Evolutionary conservation across 2,329 filamentous ascomycete species (phyloP), one percentile per base, ranked within the genome.

Genomic region (Claviceps africana): DNA sequence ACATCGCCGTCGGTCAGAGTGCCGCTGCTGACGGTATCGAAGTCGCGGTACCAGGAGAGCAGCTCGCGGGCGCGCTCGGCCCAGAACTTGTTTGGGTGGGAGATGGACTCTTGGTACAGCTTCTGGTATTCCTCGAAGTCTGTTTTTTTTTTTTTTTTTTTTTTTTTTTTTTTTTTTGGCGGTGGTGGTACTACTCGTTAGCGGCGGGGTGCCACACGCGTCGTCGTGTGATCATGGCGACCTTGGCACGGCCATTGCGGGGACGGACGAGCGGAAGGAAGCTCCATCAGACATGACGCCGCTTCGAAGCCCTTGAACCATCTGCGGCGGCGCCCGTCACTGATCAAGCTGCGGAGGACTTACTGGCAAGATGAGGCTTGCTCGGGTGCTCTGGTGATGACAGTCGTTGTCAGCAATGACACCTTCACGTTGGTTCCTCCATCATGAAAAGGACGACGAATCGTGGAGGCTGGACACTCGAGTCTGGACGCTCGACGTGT

Each of bases 31-130:
- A 94, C 89, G 13, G 90, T 97, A 68, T 95, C 74, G 71, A 98
- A 98, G 65, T 97, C 91, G 59, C 79, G 79, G 59, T 88, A 83
- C 86, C 93, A 98, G 49, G 85, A 83, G 60, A 98, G 79, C 51
- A 96, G 81, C 62, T 97, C 89, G 57, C 89, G 86, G 48, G 90
- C 93, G 67, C 85, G 77, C 58, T 78, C 78, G 56, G 77, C 89
- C 90, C 91, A 98, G 75, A 97, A 98, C 68, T 85, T 82, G 57
- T 90, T 74, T 48, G 93, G 91, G 61, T 93, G 76, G 61, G 84
- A 83, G 66, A 98, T 96, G 47, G 93, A 98, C 72, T 98, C 78
- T 64, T 83, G 76, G 75, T 86, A 85, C 53, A 85, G 67, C 62
- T 73, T 72, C 64, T 84, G 76, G 68, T 86, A 86, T 60, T 85